A percentile compares a stretch with the other conserved stretches of the same genome.
Conservation (phyloP, 306 rosid genomes). For the Acacia acuminata region DNA sequence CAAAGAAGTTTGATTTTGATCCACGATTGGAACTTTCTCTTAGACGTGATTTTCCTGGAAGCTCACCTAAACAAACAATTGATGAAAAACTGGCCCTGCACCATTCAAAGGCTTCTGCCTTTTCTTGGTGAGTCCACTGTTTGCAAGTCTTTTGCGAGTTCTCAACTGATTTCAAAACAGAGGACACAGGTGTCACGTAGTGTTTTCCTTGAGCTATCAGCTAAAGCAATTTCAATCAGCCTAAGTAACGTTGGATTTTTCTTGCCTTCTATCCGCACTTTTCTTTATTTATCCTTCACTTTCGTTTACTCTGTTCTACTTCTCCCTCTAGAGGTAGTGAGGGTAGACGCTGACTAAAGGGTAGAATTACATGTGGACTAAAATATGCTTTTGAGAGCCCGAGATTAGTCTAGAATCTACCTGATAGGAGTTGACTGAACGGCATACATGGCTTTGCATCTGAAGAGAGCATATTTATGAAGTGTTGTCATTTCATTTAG, state of each 20-base stretch:
- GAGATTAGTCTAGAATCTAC: not conserved
- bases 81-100: slow-evolving; percentile 54
- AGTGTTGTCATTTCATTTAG: not conserved
- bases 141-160: slow-evolving; percentile 3
- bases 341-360: no score
- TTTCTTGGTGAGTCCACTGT: slow-evolving; percentile 63
- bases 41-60: slow-evolving; percentile 38
- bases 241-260: not conserved
- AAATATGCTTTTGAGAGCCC: slow-evolving; percentile 2
- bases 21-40: slow-evolving; percentile 70
- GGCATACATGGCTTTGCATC: slow-evolving; percentile 26
- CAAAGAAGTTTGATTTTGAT: slow-evolving; percentile 40
- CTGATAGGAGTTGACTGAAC: not conserved
- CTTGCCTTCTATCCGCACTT: not conserved
- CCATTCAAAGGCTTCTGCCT: slow-evolving; percentile 77
- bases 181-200: not conserved
- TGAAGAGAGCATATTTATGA: not conserved
- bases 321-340: not conserved
- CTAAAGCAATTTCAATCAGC: not conserved
- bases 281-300: not conserved
- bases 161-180: not conserved
- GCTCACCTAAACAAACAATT: slow-evolving; percentile 36
- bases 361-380: slow-evolving; percentile 1
- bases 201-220: not conserved
- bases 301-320: not conserved